Evolutionary conservation across 441 rosid genomes (phyloP).

Genomic region (Pelargonium fulgidum): DNA sequence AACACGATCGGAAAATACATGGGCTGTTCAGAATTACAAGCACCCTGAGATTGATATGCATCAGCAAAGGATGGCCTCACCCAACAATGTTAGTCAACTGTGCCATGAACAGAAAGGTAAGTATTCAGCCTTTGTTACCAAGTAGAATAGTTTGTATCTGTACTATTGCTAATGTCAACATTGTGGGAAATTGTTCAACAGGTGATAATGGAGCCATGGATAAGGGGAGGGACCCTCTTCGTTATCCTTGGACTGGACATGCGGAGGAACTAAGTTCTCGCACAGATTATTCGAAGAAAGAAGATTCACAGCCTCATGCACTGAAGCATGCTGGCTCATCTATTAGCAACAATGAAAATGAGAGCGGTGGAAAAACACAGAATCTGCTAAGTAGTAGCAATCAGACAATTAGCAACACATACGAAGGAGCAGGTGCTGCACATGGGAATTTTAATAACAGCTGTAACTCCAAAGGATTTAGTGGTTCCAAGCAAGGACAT

Average conservation of each 20-base stretch:
- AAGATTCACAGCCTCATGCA: constrained; percentile 13
- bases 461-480: constrained; percentile 21
- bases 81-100: constrained; percentile 13
- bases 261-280: not conserved
- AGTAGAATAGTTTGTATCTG: not conserved
- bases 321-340: constrained; percentile 1
- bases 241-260: constrained; percentile 5
- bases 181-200: not conserved
- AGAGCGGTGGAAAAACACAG: constrained; percentile 2
- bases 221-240: not conserved
- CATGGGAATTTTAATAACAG: constrained; percentile 16
- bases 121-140: constrained; percentile 2
- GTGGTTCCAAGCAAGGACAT: constrained; percentile 25
- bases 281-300: not conserved
- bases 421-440: constrained; percentile 17
- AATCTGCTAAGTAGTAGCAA: not conserved
- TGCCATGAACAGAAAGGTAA: constrained; percentile 21
- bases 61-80: constrained; percentile 16
- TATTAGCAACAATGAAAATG: not conserved
- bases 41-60: constrained; percentile 19
- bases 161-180: not conserved
- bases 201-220: constrained; percentile 11
- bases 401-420: constrained; percentile 8
- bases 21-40: constrained; percentile 29
- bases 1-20: constrained; percentile 28